phyloP scores from a whole-genome alignment of 768 basidiomycete genomes.

The Inosperma sp. region DNA sequence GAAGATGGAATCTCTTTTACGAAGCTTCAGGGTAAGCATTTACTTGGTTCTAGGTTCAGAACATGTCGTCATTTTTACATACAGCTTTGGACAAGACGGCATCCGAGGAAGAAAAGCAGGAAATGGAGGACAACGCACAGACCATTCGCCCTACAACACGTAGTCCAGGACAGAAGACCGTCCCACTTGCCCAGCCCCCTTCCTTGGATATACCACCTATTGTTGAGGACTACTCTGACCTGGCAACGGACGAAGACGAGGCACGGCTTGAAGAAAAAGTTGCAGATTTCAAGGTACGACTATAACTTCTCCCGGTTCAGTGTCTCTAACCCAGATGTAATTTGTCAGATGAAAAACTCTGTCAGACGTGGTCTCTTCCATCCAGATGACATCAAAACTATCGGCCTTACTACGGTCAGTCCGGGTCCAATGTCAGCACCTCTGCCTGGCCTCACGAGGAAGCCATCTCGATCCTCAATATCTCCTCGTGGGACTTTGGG shows the following conservation, averaged over 20 bases:
- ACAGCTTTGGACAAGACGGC: slow-evolving; percentile 60
- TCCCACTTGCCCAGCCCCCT: slow-evolving; percentile 58
- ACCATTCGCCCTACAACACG: slow-evolving; percentile 68
- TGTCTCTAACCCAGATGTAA: neutral
- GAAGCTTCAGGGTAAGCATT: slow-evolving; percentile 61
- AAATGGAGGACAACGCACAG: slow-evolving; percentile 69
- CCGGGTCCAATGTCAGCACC: slow-evolving; percentile 68
- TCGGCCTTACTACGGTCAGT: slow-evolving; percentile 47
- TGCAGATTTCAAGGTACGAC: slow-evolving; percentile 71
- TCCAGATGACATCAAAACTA: slow-evolving; percentile 82
- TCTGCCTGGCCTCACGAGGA: slow-evolving; percentile 50
- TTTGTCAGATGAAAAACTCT: slow-evolving; percentile 62
- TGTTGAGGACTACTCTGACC: slow-evolving; percentile 89
- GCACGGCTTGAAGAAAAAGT: slow-evolving; percentile 67
- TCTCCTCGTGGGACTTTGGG: slow-evolving; percentile 33
- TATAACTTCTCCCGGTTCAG: neutral
- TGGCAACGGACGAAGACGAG: slow-evolving; percentile 77
- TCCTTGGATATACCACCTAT: slow-evolving; percentile 60
- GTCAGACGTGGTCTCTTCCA: slow-evolving; percentile 75
- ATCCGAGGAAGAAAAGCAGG: slow-evolving; percentile 51
- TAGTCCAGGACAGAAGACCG: slow-evolving; percentile 55
- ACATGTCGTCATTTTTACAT: slow-evolving; percentile 1
- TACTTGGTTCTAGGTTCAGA: neutral
- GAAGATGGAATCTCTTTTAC: slow-evolving; percentile 88
- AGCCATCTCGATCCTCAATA: slow-evolving; percentile 50